Percentiles rank a stretch among this genome's conserved stretches.
These are phyloP conservation scores for Sutorius australiensis DNA, from an alignment of 768 basidiomycete species.

Conservation along the genomic window DNA sequence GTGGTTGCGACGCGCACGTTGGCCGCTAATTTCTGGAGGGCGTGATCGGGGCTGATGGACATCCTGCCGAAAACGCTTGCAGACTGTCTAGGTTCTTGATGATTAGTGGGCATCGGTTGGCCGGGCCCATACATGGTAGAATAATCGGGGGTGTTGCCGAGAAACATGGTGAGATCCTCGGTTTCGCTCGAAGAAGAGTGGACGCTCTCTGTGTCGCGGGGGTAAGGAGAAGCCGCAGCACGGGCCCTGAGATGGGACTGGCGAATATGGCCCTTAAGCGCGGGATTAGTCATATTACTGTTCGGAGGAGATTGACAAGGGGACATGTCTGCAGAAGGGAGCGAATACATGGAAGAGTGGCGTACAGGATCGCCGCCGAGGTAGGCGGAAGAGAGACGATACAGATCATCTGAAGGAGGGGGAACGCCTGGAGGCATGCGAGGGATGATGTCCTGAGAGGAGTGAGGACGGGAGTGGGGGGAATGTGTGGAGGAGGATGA, in stretches of 20 bases:
- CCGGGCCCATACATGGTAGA: constrained; percentile 57
- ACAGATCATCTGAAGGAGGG: constrained; percentile 63
- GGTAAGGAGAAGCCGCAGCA: constrained; percentile 79
- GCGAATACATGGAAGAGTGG: constrained; percentile 43
- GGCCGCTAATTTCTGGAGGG: constrained; percentile 79
- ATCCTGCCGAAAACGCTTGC: constrained; percentile 75
- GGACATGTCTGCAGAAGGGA: constrained; percentile 39
- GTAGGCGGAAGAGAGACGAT: constrained; percentile 60
- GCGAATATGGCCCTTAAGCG: constrained; percentile 73
- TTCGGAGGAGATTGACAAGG: constrained; percentile 69
- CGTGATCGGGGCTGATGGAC: constrained; percentile 72
- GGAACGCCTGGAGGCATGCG: constrained; percentile 51
- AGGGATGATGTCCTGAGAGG: constrained; percentile 62
- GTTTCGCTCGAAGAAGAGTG: constrained; percentile 86
- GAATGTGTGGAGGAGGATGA: constrained; percentile 73
- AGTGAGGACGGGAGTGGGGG: constrained; percentile 71
- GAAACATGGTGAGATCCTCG: constrained; percentile 82
- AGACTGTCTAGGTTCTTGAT: constrained; percentile 52
- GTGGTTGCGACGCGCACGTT: constrained; percentile 87
- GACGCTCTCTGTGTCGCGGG: constrained; percentile 80
- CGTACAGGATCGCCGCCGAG: constrained; percentile 43
- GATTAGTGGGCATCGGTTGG: constrained; percentile 38
- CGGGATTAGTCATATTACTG: constrained; percentile 68
- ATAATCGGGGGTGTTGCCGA: constrained; percentile 59
- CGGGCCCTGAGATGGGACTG: constrained; percentile 76